Evolutionary conservation across 148 eudicot genomes (phyloP).

Genomic region (Polygonum maritimum): DNA sequence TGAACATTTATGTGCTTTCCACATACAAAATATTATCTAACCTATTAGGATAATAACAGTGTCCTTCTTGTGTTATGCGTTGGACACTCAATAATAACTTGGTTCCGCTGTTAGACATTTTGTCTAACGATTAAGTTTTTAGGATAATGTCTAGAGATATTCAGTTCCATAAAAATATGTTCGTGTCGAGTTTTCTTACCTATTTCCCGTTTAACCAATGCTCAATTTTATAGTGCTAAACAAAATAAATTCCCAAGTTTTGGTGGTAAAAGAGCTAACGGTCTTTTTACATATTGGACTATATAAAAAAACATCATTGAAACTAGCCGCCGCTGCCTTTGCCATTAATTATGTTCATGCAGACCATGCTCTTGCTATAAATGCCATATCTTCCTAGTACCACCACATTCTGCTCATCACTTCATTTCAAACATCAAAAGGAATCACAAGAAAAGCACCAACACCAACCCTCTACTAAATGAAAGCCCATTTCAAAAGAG

Average conservation of each 20-base stretch:
- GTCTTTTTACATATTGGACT: not conserved
- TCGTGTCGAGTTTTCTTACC: no score
- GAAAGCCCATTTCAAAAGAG: not conserved
- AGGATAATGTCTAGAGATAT: no score
- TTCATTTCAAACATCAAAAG: not conserved
- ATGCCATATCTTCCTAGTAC: slow-evolving; percentile 6
- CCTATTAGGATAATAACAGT: no score
- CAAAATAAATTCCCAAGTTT: not conserved
- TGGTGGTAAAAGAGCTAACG: no score
- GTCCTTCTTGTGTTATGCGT: no score
- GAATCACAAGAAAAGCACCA: not conserved
- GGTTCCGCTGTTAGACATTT: no score
- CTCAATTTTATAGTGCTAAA: no score
- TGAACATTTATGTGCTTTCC: not conserved
- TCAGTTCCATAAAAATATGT: no score
- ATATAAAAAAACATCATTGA: not conserved
- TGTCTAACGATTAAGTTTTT: no score
- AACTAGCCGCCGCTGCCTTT: not conserved
- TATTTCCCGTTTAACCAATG: no score
- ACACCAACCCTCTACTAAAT: not conserved
- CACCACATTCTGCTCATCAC: not conserved
- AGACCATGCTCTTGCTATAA: not conserved
- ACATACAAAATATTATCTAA: not conserved
- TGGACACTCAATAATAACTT: no score
- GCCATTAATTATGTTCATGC: not conserved